Evolutionary conservation across 768 basidiomycete species (phyloP), one percentile per base, ranked within the genome.

Genomic region (Lentinus brumalis): DNA sequence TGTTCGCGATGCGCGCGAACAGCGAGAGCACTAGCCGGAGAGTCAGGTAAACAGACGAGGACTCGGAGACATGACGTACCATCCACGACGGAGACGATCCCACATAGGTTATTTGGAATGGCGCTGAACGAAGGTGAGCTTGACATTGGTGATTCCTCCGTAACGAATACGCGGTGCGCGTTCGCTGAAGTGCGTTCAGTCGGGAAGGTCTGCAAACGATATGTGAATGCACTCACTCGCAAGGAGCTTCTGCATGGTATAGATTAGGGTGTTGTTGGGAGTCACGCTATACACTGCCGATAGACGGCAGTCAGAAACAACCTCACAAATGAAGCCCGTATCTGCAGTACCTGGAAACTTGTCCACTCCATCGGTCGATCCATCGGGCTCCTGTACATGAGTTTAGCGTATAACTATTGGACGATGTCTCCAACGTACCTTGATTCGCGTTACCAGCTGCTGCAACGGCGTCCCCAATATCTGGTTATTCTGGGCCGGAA

Each of bases 11-110:
- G 49, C 82, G 86, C 0, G 91, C 92, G 69, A 94, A 94, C 30
- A 90, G 75, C 3, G 91, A 91, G 30, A 94, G 82, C 51, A 92
- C 91, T 91, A 61, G 50, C 5, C 21, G 61, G 52, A 39, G 51
- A n/a, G 35, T 3, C 12, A 3, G 32, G 5, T 26, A 45, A 53
- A 53, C 46, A 42, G 32, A 14, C 29, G n/a, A n/a, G n/a, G n/a
- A n/a, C n/a, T n/a, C n/a, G n/a, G 12, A 39, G 6, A 55, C 18
- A 10, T 38, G 3, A 32, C 21, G 40, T 67, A 93, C 92, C 86
- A 69, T 94, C 92, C 26, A 91, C 89, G 60, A 89, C 82, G 14
- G 92, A 92, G 10, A 92, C 87, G n/a, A 94, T 82, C 14, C 92
- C 92, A 8, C 81, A 85, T 7, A 90, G 77, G 65, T 81, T 82